Percentiles rank a stretch among this genome's conserved stretches.
Conservation (phyloP, 169 alveolate genomes). For the Cryptosporidium canis region DNA sequence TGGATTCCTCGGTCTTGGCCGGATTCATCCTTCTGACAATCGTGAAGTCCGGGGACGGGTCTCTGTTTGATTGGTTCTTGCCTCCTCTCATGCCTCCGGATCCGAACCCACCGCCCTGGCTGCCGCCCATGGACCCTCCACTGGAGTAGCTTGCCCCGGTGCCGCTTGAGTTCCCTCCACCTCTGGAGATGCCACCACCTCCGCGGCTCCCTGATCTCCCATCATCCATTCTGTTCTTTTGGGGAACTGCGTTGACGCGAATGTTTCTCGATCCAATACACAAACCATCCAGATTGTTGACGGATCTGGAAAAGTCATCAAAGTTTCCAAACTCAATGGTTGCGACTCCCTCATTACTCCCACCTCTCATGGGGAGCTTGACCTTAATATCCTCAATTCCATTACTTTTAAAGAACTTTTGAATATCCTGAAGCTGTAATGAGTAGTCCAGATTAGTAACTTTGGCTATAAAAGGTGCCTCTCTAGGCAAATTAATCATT, state of each 20-base stretch:
- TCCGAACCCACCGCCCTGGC: background rate
- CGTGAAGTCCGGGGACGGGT: slow-evolving; percentile 54
- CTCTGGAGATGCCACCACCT: background rate
- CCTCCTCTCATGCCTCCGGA: background rate
- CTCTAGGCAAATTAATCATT: slow-evolving; percentile 40
- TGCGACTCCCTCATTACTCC: slow-evolving; percentile 60
- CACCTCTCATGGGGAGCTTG: slow-evolving; percentile 58
- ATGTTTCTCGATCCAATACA: slow-evolving; percentile 67
- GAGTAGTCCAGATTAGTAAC: slow-evolving; percentile 52
- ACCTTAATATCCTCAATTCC: slow-evolving; percentile 14
- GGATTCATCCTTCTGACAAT: slow-evolving; percentile 37
- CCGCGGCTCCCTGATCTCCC: background rate
- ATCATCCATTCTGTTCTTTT: slow-evolving; percentile 18
- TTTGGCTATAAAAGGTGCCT: slow-evolving; percentile 55
- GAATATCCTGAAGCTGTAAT: slow-evolving; percentile 28
- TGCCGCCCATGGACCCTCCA: background rate
- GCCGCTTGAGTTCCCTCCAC: background rate
- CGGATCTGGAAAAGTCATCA: slow-evolving; percentile 24
- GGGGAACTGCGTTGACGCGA: slow-evolving; percentile 2
- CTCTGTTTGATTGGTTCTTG: slow-evolving; percentile 29
- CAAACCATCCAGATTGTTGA: slow-evolving; percentile 23
- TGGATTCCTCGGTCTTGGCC: background rate
- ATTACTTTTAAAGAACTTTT: slow-evolving; percentile 34
- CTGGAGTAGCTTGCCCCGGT: background rate
- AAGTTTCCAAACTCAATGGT: slow-evolving; percentile 58